Conservation (phyloP, 2,329 filamentous ascomycete genomes). For the Ophiocordyceps unilateralis region DNA sequence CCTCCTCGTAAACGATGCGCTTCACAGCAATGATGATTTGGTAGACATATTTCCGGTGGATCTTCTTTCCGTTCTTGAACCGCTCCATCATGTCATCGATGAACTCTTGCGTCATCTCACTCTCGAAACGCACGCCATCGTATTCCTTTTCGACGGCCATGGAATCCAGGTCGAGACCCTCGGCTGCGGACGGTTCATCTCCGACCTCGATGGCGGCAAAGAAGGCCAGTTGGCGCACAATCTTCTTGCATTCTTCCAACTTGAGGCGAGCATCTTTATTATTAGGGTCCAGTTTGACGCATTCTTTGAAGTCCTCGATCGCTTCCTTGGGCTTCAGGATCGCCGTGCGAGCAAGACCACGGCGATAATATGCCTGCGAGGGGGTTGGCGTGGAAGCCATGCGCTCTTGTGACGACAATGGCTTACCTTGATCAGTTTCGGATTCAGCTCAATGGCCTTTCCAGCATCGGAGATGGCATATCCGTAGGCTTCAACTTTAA, state of each 20-base stretch:
- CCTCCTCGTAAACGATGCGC: slow-evolving; percentile 77
- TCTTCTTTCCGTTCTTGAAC: slow-evolving; percentile 90
- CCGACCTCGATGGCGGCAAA: slow-evolving; percentile 87
- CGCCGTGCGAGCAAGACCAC: slow-evolving; percentile 79
- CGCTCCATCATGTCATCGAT: slow-evolving; percentile 93
- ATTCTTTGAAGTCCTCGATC: slow-evolving; percentile 79
- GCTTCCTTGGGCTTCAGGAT: slow-evolving; percentile 82
- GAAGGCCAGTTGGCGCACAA: slow-evolving; percentile 83
- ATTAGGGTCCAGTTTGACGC: slow-evolving; percentile 67
- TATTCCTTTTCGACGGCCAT: slow-evolving; percentile 73
- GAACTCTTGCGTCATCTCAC: slow-evolving; percentile 89
- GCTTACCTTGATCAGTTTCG: slow-evolving; percentile 70
- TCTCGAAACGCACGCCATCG: slow-evolving; percentile 62
- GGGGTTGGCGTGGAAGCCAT: background rate
- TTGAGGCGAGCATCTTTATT: slow-evolving; percentile 89
- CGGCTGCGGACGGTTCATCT: slow-evolving; percentile 81
- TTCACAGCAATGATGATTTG: slow-evolving; percentile 85
- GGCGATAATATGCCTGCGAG: slow-evolving; percentile 73
- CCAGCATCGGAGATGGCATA: slow-evolving; percentile 83
- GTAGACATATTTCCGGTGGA: slow-evolving; percentile 93
- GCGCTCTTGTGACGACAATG: background rate
- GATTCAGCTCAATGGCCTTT: slow-evolving; percentile 79
- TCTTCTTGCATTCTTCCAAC: slow-evolving; percentile 83
- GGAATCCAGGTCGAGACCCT: slow-evolving; percentile 72
- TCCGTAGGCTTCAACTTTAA: slow-evolving; percentile 90